Evolutionary conservation across 495 filamentous ascomycete species (phyloP), one percentile per base, ranked within the genome.

Genomic region (Halenospora varia): DNA sequence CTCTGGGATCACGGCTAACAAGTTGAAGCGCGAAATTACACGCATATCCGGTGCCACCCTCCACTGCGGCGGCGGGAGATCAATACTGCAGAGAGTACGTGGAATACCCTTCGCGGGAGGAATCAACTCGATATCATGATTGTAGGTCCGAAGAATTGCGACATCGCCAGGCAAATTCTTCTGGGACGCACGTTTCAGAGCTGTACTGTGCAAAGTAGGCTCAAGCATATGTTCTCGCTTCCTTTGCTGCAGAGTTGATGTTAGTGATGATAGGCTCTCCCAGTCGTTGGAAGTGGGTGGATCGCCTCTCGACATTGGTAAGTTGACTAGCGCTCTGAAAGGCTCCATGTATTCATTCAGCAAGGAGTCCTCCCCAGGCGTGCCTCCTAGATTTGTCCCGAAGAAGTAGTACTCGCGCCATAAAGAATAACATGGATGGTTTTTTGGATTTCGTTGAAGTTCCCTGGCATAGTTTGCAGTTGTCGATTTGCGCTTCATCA

Each of bases 1-100:
- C 56, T 94, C 88, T 0, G 89, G 88, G 23, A 97, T 82, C 53
- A 88, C 82, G 22, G 83, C 72, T 4, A 87, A 71, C 82, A 93
- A 88, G 71, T 88, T 89, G 23, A 96, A 74, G 3, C 93, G 86
- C 64, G 92, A 81, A n/a, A 53, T 17, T 13, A n/a, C 25, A n/a
- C 17, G 25, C 2, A 9, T n/a, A 54, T 77, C 1, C 70, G 60
- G 49, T 71, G 70, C 57, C 73, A 75, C 23, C 86, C 61, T 2
- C 80, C 71, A 24, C 66, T 62, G 13, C 69, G 76, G 69, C 63
- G 79, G 60, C 70, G 78, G 51, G 17, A 83, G 63, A 17, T 26
- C 3, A 8, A 23, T 45, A 35, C 18, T 10, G 39, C 47, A 52
- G 1, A 57, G 1, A 0, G 55, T 57, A 10, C 20, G 2, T 13